phyloP scores from a whole-genome alignment of 805 yeast genomes.

The Hanseniaspora vineae region DNA sequence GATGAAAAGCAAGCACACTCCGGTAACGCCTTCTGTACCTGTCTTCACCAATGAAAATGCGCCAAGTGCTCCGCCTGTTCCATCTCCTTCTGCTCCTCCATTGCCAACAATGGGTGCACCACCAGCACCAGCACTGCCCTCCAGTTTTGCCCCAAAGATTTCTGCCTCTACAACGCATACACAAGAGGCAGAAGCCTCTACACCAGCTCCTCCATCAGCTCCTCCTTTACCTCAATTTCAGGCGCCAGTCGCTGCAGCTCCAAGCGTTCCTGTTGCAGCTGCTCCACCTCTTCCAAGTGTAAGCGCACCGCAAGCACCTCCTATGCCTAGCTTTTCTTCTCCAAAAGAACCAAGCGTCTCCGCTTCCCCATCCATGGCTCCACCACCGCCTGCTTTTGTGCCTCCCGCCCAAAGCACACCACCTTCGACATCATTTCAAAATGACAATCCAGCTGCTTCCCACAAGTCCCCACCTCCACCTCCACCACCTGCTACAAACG shows the following conservation, averaged over 20 bases:
- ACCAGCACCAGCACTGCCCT: conserved; percentile 14
- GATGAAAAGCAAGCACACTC: conserved; percentile 8
- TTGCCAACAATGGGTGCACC: conserved; percentile 15
- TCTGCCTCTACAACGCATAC: no score
- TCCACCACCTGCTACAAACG: conserved; percentile 15
- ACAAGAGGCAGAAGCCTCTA: no score
- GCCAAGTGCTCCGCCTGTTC: conserved; percentile 10
- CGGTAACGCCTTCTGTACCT: neutral
- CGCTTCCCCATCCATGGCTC: conserved; percentile 4
- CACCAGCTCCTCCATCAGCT: no score
- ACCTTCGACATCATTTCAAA: conserved; percentile 13
- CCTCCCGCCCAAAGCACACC: conserved; percentile 11
- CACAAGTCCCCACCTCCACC: conserved; percentile 16
- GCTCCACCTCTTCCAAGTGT: conserved; percentile 10
- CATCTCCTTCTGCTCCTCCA: conserved; percentile 12
- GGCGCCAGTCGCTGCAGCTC: no score
- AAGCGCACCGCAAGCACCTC: conserved; percentile 11
- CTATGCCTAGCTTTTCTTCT: conserved; percentile 11
- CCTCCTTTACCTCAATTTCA: no score
- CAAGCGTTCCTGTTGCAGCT: no score
- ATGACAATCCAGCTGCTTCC: conserved; percentile 17
- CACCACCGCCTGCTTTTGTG: conserved; percentile 5
- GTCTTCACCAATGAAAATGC: conserved; percentile 1
- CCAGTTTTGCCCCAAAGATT: no score
- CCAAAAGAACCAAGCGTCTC: conserved; percentile 4